Evolutionary conservation across 2,329 filamentous ascomycete genomes (phyloP), one percentile per base, ranked within the genome.

Genomic region (Penicillium sp.): DNA sequence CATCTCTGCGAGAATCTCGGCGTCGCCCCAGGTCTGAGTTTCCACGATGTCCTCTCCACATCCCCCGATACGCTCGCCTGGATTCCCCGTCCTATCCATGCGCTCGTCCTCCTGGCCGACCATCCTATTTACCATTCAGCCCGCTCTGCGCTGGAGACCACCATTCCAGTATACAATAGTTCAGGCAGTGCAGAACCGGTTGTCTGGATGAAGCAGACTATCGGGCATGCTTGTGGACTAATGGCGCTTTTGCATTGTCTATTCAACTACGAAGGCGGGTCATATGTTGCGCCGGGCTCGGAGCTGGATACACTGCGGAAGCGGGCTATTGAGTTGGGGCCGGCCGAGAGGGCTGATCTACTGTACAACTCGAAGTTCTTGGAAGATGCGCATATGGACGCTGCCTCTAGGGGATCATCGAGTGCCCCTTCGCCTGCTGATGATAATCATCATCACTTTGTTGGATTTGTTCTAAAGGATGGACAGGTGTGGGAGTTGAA

Each of bases 191-290:
- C 70, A 2, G 81, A 84, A 51, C 80, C 81, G 0, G 75, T 84
- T 4, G 68, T 84, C 18, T 85, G 82, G 81, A 83, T 82, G 65
- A 77, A 75, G 53, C 83, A 85, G 58, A 84, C 79, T 1, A 84
- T 84, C 49, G 75, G 78, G 13, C 73, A 85, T 59, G 80, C 81
- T 0, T 85, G 83, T 59, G 83, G 83, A 0, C 70, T 80, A n/a
- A 84, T 85, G 53, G 81, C 78, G 2, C 65, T 84, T 1, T 66
- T 85, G 2, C 83, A 85, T 61, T 74, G 75, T 52, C 59, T 84
- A 18, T 70, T 75, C 41, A 86, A 85, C 61, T 76, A 79, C 13
- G 67, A 71, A 2, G 75, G 74, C 3, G 65, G 66, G 18, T 62
- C 71, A 12, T 72, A 74, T 52, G 73, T 85, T 50, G 50, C 54